Evolutionary conservation across 2,329 filamentous ascomycete species (phyloP), one percentile per base, ranked within the genome.

Genomic region (Pseudocercospora vitis): DNA sequence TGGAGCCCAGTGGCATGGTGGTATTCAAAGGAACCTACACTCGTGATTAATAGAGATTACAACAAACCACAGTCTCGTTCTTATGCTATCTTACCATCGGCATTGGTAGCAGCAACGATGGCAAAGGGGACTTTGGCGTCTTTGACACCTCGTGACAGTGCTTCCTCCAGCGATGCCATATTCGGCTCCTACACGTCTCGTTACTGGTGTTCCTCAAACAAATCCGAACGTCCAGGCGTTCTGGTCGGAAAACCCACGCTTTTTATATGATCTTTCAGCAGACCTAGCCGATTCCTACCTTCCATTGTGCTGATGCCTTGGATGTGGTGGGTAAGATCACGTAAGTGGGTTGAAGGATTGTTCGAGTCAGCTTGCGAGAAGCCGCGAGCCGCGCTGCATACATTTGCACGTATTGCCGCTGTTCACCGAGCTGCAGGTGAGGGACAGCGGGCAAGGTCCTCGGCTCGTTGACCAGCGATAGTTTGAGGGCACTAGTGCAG

Each of bases 81-180:
- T 14, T 2, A 14, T 14, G 7, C 11, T 32, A 2, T 14, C 51
- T 21, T 47, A 63, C 66, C 67, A 52, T 66, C 61, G 28, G 32
- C 55, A 23, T 61, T 65, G 18, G 63, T 65, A 23, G 66, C 65
- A 46, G 54, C 56, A 21, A 70, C 58, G 14, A 69, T 58, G 0
- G 61, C 67, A 40, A 68, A 62, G 11, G 67, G 65, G 3, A 69
- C 58, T 42, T 68, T 67, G 9, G 63, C 66, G 31, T 67, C 65
- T 28, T 61, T 56, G 23, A 69, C 62, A 18, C 56, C 65, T 51
- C 67, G 53, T 12, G 61, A 61, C 12, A 70, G 59, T 11, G 52
- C 53, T 29, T 60, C 48, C 51, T 68, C 63, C 11, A 68, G 33
- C 3, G 54, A 42, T 24, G 52, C 51, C 61, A 61, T 63, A 32